Evolutionary conservation across 495 filamentous ascomycete species (phyloP), one percentile per base, ranked within the genome.

Genomic region (Hyphodiscus hymeniophilus): DNA sequence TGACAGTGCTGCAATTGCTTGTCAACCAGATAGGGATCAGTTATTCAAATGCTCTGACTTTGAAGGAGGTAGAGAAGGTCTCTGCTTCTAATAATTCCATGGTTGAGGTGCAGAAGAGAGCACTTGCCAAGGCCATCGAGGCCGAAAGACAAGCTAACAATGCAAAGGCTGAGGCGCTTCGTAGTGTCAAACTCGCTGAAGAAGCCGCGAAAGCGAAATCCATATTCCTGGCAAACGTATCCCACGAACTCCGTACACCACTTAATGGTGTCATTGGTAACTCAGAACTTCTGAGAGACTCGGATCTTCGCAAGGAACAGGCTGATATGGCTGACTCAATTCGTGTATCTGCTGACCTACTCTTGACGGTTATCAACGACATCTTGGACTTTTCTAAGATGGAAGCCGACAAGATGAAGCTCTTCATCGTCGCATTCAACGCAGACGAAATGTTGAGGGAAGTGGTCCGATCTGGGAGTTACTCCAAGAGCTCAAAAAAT

Each of bases 331-430:
- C 89, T n/a, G 87, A 95, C 60, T 90, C 85, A 7, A 94, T 95
- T 54, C 74, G 87, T 3, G 82, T 95, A 17, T 95, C 89, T 50
- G 89, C 89, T 3, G 87, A 95, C 60, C 83, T 91, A 7, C 69
- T 95, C 7, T 73, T 95, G n/a, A 89, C 85, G 0, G 83, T 95
- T 45, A 95, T 95, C 70, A 95, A 95, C 59, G 89, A 95, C 55
- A 90, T 95, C 18, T 70, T 95, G 1, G 89, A 95, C 63, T 95
- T 92, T 60, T 92, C 87, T 24, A 89, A 92, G 60, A 79, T 95
- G 60, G 89, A 95, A 62, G 89, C 89, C 13, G 89, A 90, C 57
- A 95, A 94, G 69, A 92, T 95, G 86, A 87, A 88, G 62, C 81
- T 94, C 7, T 91, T 86, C 46, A 83, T 84, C 10, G 88, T 91